These are phyloP conservation scores for Knoxia roxburghii DNA, from an alignment of 257 asterid species.

Conservation along the genomic window DNA sequence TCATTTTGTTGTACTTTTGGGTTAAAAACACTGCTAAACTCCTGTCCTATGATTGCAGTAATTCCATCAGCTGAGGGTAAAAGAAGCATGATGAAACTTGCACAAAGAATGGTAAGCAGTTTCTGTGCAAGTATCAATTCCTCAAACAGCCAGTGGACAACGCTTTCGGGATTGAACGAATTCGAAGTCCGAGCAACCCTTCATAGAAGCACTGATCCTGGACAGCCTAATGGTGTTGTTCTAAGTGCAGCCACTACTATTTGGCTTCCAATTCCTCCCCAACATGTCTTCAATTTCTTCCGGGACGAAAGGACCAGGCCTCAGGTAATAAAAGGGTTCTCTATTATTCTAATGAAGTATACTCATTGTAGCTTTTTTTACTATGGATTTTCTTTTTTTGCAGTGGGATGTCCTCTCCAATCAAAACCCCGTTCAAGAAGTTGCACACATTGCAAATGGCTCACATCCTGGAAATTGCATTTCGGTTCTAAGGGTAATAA, in stretches of 20 bases:
- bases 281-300: conserved; percentile 60
- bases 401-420: conserved; percentile 96
- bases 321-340: conserved; percentile 42
- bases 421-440: conserved; percentile 85
- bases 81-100: conserved; percentile 88
- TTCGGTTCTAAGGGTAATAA: conserved; percentile 70
- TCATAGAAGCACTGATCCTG: conserved; percentile 65
- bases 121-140: conserved; percentile 82
- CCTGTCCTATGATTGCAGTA: conserved; percentile 25
- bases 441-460: conserved; percentile 89
- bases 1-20: no score
- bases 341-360: not conserved
- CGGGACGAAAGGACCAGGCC: conserved; percentile 73
- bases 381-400: not conserved
- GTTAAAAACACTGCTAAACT: no score
- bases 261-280: conserved; percentile 85
- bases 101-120: conserved; percentile 81
- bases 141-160: conserved; percentile 69
- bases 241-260: conserved; percentile 89
- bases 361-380: not conserved
- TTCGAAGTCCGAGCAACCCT: conserved; percentile 76
- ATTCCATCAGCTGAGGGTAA: conserved; percentile 79
- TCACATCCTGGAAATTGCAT: conserved; percentile 92
- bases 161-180: conserved; percentile 54
- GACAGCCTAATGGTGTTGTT: conserved; percentile 76